Evolutionary conservation across 108 stramenopile genomes (phyloP).

Genomic region (Nitzschia sp.): DNA sequence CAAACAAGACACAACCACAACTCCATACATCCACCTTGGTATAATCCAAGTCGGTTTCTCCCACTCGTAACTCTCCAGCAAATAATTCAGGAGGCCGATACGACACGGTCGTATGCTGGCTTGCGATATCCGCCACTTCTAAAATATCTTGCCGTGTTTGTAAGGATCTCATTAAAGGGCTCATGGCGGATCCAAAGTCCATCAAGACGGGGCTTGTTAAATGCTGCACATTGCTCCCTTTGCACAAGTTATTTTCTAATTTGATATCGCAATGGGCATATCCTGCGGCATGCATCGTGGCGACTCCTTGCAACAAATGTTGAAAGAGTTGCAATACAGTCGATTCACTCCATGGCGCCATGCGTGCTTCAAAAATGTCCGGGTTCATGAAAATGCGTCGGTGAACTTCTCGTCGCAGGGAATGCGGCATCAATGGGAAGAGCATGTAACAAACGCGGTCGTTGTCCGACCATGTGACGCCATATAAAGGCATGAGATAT

Average conservation of each 20-base stretch:
- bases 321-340: slow-evolving; percentile 55
- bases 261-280: slow-evolving; percentile 85
- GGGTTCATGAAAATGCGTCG: slow-evolving; percentile 41
- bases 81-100: slow-evolving; percentile 89
- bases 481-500: slow-evolving; percentile 47
- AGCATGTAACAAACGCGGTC: slow-evolving; percentile 73
- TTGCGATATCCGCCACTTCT: slow-evolving; percentile 54
- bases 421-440: slow-evolving; percentile 67
- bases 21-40: slow-evolving; percentile 83
- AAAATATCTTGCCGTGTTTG: slow-evolving; percentile 22
- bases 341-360: slow-evolving; percentile 40
- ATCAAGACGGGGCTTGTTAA: slow-evolving; percentile 32
- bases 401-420: slow-evolving; percentile 68
- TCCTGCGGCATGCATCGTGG: slow-evolving; percentile 61
- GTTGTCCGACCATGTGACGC: slow-evolving; percentile 23
- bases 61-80: slow-evolving; percentile 65
- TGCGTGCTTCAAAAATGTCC: not conserved
- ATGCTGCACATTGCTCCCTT: slow-evolving; percentile 19
- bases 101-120: slow-evolving; percentile 69
- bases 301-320: slow-evolving; percentile 51
- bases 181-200: slow-evolving; percentile 64
- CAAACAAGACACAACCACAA: slow-evolving; percentile 81
- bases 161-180: slow-evolving; percentile 22
- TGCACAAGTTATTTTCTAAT: slow-evolving; percentile 73
- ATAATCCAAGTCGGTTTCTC: slow-evolving; percentile 54